Evolutionary conservation across 2,329 filamentous ascomycete genomes (phyloP).

Genomic region (Aspergillus sp.): DNA sequence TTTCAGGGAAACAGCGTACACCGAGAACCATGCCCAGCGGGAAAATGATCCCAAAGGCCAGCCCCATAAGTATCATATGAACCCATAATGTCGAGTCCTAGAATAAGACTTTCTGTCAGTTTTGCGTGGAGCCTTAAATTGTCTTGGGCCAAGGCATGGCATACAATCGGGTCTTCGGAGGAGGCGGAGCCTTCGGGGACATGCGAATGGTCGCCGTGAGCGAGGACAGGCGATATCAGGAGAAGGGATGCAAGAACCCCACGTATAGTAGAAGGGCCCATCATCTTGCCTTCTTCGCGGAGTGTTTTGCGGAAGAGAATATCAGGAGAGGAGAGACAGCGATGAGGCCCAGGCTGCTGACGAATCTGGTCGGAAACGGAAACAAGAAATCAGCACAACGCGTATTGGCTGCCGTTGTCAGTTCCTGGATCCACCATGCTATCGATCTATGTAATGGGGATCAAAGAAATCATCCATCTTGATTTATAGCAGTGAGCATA

Average conservation of each 20-base stretch:
- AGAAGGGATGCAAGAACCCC: conserved; percentile 33
- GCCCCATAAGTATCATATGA: conserved; percentile 86
- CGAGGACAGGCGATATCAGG: conserved; percentile 36
- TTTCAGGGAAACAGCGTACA: conserved; percentile 55
- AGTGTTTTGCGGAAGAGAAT: neutral
- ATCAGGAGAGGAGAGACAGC: conserved; percentile 4
- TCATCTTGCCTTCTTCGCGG: conserved; percentile 17
- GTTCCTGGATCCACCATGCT: neutral
- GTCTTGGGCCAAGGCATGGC: conserved; percentile 30
- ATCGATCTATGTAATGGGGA: neutral
- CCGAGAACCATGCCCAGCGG: conserved; percentile 95
- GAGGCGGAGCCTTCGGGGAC: conserved; percentile 72
- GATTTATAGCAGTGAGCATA: neutral
- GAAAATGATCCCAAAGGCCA: conserved; percentile 90
- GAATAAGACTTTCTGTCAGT: conserved; percentile 10
- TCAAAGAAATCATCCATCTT: neutral
- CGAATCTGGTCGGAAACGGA: conserved; percentile 12
- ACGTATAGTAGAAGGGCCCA: conserved; percentile 23
- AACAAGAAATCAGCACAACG: conserved; percentile 11
- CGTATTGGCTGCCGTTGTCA: conserved; percentile 19
- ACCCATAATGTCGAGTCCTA: conserved; percentile 85
- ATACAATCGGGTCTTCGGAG: conserved; percentile 74
- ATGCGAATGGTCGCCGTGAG: conserved; percentile 59
- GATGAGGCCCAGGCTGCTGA: conserved; percentile 1
- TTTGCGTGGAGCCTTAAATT: neutral